phyloP scores from a whole-genome alignment of 345 rosid genomes.

The Theobroma cacao region DNA sequence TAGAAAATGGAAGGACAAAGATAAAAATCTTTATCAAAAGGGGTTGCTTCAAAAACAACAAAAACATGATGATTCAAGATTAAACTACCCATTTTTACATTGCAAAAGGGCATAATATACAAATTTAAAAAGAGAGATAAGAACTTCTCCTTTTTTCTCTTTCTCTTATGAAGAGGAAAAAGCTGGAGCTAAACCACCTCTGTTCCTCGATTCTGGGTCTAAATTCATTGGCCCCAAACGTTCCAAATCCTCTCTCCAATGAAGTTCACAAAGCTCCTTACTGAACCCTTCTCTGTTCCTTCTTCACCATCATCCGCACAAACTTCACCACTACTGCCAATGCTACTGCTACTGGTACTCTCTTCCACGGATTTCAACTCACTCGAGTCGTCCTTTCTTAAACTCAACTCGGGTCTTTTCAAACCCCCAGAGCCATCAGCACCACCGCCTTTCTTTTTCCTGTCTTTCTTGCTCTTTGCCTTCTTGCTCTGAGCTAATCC shows the following conservation, averaged over 20 bases:
- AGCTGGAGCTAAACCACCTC: background rate
- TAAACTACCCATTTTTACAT: conserved; percentile 17
- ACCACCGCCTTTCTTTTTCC: conserved; percentile 36
- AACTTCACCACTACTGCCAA: background rate
- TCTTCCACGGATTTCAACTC: conserved; percentile 26
- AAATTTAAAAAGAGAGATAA: background rate
- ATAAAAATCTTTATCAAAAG: background rate
- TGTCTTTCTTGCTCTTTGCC: conserved; percentile 33
- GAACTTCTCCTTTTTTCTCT: background rate
- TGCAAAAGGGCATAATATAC: background rate
- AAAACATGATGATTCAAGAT: conserved; percentile 13
- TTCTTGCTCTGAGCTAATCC: conserved; percentile 28
- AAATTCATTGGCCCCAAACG: conserved; percentile 48
- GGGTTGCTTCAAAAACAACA: conserved; percentile 7
- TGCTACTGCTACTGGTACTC: conserved; percentile 1
- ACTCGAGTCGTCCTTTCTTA: conserved; percentile 12
- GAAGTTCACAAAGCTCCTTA: conserved; percentile 51
- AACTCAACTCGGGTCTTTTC: conserved; percentile 27
- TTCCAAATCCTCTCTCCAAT: conserved; percentile 78
- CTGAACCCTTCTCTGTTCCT: conserved; percentile 43
- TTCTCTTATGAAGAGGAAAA: conserved; percentile 5
- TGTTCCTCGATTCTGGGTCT: conserved; percentile 4
- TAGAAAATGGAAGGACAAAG: background rate
- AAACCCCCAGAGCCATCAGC: conserved; percentile 20
- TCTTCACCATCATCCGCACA: conserved; percentile 19